A percentile compares a stretch with the other conserved stretches of the same genome.
Conservation (phyloP, 768 basidiomycete species). For the Russula vinacea region DNA sequence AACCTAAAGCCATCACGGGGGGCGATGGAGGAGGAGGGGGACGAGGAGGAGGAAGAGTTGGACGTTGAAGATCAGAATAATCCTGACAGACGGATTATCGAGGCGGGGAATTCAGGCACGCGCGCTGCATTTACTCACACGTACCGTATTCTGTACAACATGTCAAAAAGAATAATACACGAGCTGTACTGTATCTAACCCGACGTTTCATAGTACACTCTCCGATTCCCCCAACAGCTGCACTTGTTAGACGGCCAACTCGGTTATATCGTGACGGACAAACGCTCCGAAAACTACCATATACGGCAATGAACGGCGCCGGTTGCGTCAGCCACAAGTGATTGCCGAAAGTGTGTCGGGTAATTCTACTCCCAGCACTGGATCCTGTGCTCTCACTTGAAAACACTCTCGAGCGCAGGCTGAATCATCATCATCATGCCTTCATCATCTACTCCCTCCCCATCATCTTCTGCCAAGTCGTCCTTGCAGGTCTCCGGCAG, state of each 20-base stretch:
- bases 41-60: not conserved
- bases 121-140: not conserved
- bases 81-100: constrained; percentile 12
- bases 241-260: not conserved
- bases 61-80: constrained; percentile 18
- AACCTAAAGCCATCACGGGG: constrained; percentile 20
- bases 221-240: not conserved
- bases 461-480: constrained; percentile 19
- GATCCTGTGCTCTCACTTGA: not conserved
- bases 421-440: constrained; percentile 9
- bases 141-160: not conserved
- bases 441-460: constrained; percentile 19
- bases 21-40: too few relatives aligned
- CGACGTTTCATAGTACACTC: not conserved
- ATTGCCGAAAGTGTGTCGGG: not conserved
- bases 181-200: not conserved
- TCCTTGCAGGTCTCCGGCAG: constrained; percentile 23
- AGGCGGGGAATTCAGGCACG: constrained; percentile 10
- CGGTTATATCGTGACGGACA: not conserved
- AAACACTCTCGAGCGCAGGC: not conserved
- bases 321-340: not conserved
- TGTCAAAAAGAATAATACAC: not conserved
- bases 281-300: constrained; percentile 3
- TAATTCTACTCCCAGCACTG: not conserved
- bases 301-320: not conserved